These are phyloP conservation scores for Trichoderma koningii DNA, from an alignment of 2,329 filamentous ascomycete genomes.

Conservation along the genomic window DNA sequence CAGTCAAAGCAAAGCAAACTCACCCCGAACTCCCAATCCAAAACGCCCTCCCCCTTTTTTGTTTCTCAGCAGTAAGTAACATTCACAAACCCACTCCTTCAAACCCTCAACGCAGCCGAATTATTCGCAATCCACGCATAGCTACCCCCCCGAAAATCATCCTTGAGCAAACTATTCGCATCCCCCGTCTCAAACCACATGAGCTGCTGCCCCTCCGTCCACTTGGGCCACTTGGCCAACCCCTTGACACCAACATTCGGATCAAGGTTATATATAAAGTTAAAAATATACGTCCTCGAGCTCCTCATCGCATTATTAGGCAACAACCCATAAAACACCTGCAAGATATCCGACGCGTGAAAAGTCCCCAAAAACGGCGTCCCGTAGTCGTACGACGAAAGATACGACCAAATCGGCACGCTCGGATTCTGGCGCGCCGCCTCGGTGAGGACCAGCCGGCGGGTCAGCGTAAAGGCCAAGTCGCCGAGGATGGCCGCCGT, in stretches of 20 bases:
- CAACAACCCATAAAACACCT: constrained; percentile 66
- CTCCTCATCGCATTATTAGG: constrained; percentile 62
- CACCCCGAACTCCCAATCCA: no score
- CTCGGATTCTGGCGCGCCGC: constrained; percentile 51
- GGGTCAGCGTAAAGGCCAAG: constrained; percentile 70
- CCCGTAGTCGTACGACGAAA: constrained; percentile 70
- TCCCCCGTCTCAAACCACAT: constrained; percentile 47
- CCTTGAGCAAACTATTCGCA: constrained; percentile 38
- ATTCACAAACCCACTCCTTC: neutral
- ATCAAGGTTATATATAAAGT: constrained; percentile 69
- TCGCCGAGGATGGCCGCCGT: constrained; percentile 76
- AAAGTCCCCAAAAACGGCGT: constrained; percentile 75
- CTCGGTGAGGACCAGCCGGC: constrained; percentile 62
- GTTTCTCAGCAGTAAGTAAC: no score
- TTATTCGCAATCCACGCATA: constrained; percentile 36
- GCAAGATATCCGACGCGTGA: constrained; percentile 69
- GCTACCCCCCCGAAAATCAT: constrained; percentile 43
- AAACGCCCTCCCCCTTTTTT: no score
- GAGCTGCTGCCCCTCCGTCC: constrained; percentile 50
- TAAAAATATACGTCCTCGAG: constrained; percentile 70
- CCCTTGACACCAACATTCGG: constrained; percentile 60
- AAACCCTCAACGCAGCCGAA: constrained; percentile 34
- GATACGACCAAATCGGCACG: constrained; percentile 74
- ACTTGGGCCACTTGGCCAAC: constrained; percentile 47
- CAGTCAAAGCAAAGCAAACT: no score